These are phyloP conservation scores for Endocarpon pusillum DNA, from an alignment of 495 filamentous ascomycete species.

Conservation along the genomic window DNA sequence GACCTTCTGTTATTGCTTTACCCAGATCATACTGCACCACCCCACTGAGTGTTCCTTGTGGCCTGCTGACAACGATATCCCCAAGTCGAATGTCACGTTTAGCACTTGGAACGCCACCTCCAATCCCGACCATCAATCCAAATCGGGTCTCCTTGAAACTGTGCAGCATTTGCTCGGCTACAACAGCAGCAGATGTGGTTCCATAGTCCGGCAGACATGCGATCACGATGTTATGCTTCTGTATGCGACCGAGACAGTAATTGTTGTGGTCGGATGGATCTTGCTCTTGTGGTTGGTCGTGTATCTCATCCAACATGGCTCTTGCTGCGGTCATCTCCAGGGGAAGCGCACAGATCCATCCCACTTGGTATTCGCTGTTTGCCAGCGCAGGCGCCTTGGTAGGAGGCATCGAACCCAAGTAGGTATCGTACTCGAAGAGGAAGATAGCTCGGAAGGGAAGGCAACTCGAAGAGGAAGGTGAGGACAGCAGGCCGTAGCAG, in stretches of 20 bases:
- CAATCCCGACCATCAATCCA: conserved; percentile 29
- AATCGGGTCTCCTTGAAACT: conserved; percentile 13
- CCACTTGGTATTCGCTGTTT: conserved; percentile 22
- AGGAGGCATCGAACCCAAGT: too few relatives aligned
- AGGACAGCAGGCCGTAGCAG: too few relatives aligned
- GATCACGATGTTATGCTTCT: conserved; percentile 22
- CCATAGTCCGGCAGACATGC: conserved; percentile 7
- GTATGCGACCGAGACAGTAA: conserved; percentile 18
- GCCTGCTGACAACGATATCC: conserved; percentile 22
- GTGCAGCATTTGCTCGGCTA: neutral
- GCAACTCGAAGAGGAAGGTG: too few relatives aligned
- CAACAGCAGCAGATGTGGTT: neutral
- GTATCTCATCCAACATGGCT: conserved; percentile 17
- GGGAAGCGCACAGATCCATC: conserved; percentile 19
- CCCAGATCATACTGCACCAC: conserved; percentile 15
- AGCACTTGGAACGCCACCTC: conserved; percentile 20
- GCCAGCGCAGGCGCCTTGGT: too few relatives aligned
- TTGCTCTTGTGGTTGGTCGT: conserved; percentile 6
- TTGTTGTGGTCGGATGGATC: conserved; percentile 14
- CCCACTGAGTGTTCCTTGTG: conserved; percentile 1
- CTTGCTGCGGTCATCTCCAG: conserved; percentile 20
- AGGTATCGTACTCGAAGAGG: too few relatives aligned
- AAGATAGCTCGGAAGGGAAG: too few relatives aligned
- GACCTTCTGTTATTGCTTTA: conserved; percentile 4
- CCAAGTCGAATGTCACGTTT: conserved; percentile 24